Percentiles rank a stretch among this genome's conserved stretches.
phyloP scores from a whole-genome alignment of 345 rosid species.

The Excoecaria cochinchinensis region DNA sequence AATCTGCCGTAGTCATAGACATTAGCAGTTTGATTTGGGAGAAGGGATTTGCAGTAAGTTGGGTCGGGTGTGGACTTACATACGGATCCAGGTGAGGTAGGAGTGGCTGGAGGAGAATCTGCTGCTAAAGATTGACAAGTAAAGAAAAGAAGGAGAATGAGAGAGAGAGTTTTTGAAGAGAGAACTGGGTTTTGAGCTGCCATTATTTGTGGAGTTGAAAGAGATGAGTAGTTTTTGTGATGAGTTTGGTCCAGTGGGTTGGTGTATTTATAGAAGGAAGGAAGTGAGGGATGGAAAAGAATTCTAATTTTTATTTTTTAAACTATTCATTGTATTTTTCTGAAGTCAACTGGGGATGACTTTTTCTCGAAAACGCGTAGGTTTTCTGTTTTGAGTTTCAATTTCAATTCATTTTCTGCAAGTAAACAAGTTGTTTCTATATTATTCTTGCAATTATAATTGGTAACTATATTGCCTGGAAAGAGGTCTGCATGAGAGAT shows the following conservation, averaged over 20 bases:
- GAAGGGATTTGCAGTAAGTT: constrained; percentile 56
- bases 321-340: background rate
- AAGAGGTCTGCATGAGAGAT: too few species aligned
- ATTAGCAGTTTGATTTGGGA: constrained; percentile 45
- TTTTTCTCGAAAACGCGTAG: constrained; percentile 25
- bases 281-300: background rate
- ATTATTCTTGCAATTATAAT: too few species aligned
- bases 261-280: constrained; percentile 21
- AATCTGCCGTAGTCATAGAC: constrained; percentile 54
- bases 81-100: constrained; percentile 32
- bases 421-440: background rate
- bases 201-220: constrained; percentile 7
- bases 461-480: too few species aligned
- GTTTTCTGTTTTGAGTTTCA: constrained; percentile 1
- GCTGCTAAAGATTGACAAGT: constrained; percentile 29
- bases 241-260: constrained; percentile 6
- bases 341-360: constrained; percentile 22
- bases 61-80: constrained; percentile 72
- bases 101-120: constrained; percentile 20
- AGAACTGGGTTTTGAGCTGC: constrained; percentile 19
- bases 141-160: constrained; percentile 30
- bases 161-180: background rate
- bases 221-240: background rate
- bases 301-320: too few species aligned
- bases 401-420: background rate